These are phyloP conservation scores for Thinopyrum obtusiflorum DNA, from an alignment of 202 grass and related monocot genomes.

Conservation along the genomic window DNA sequence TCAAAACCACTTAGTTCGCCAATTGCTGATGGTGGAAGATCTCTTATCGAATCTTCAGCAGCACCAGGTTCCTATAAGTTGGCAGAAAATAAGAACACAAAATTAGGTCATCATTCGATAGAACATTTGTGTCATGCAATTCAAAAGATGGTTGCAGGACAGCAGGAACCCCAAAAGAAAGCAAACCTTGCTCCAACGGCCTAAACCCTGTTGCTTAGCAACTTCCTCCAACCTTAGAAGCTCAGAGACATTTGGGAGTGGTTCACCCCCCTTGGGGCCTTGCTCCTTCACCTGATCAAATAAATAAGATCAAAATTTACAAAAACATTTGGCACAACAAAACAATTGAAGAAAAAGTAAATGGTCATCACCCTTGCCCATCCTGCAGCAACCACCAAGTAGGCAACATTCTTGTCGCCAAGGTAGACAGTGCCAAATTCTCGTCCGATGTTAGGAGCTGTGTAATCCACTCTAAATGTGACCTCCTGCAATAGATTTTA, in stretches of 20 bases:
- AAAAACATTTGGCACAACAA: not conserved
- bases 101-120: not conserved
- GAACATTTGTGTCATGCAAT: not conserved
- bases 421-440: slow-evolving; percentile 95
- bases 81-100: slow-evolving; percentile 7
- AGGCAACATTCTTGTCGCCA: slow-evolving; percentile 80
- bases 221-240: slow-evolving; percentile 69
- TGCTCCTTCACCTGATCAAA: slow-evolving; percentile 80
- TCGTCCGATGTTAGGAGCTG: slow-evolving; percentile 75
- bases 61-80: slow-evolving; percentile 64
- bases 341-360: not conserved
- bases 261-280: slow-evolving; percentile 73
- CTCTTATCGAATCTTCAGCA: slow-evolving; percentile 75
- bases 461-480: slow-evolving; percentile 88
- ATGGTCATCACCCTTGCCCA: slow-evolving; percentile 73
- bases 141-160: slow-evolving; percentile 10
- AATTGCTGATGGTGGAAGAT: slow-evolving; percentile 94
- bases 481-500: slow-evolving; percentile 58
- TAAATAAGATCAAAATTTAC: slow-evolving; percentile 17
- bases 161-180: slow-evolving; percentile 8
- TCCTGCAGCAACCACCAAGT: slow-evolving; percentile 74
- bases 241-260: slow-evolving; percentile 62
- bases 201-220: slow-evolving; percentile 87
- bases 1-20: slow-evolving; percentile 89
- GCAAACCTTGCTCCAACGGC: slow-evolving; percentile 90